Evolutionary conservation across 163 green algal genomes (phyloP), one percentile per base, ranked within the genome.

Genomic region (Chlorella variabilis): DNA sequence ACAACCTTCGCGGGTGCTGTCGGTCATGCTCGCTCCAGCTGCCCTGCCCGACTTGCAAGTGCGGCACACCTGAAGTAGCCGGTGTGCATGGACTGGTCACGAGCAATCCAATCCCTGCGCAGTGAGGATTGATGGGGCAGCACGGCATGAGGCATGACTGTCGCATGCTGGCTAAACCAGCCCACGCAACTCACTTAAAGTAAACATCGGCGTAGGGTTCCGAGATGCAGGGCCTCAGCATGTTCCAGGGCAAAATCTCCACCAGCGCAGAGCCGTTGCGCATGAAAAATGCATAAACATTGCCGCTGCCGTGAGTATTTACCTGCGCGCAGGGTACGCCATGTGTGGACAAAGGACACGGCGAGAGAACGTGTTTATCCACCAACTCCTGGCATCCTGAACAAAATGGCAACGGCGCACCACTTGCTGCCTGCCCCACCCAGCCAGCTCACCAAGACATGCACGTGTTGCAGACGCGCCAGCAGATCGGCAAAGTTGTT

Each of bases 191-290:
- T 9, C 36, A 69, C 74, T 31, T 81, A 39, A 63, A 81, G 29
- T 81, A 81, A n/a, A 62, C 39, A 31, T 81, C 74, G 18, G 74
- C 58, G 41, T 41, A 81, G 58, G 74, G 49, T n/a, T n/a, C n/a
- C n/a, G n/a, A n/a, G 71, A 51, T 69, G 36, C 56, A 33, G 25
- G 69, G 3, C n/a, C 74, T 59, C n/a, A 61, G 58, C 41, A 81
- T 73, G 74, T 65, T 51, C 74, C 74, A 81, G 36, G 58, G 27
- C 39, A 81, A 41, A 2, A 81, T 62, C 74, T 81, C 74, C 18
- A 81, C 59, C 20, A 81, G 39, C 6, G 58, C 74, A 3, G n/a
- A 39, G 41, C 74, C 74, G 4, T 9, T 9, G 4, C n/a, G 58
- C 41, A 73, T 61, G 74, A 81, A 81, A 29, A 81, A 81, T 4